Conservation (phyloP, 345 rosid genomes). For the Eucalyptus polybractea region DNA sequence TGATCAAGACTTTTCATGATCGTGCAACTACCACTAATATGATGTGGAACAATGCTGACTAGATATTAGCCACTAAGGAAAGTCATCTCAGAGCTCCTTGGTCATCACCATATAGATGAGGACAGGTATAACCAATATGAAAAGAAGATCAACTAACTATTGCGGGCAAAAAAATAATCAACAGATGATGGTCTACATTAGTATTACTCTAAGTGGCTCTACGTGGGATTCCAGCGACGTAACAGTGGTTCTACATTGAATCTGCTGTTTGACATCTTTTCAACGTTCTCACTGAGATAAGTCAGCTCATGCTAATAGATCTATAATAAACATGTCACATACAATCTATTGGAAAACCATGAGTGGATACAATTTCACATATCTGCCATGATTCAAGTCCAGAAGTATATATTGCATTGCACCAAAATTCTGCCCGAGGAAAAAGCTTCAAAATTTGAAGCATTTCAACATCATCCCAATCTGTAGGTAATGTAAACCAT, state of each 20-base stretch:
- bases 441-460: not conserved
- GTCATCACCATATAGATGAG: not conserved
- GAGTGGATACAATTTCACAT: not conserved
- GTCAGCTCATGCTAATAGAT: not conserved
- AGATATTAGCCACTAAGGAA: not conserved
- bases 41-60: not conserved
- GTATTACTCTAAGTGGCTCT: not conserved
- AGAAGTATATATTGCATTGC: not conserved
- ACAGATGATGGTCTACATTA: not conserved
- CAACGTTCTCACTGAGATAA: not conserved
- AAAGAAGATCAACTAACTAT: not conserved
- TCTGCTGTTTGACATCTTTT: not conserved
- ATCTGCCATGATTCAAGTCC: not conserved
- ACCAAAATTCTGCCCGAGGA: not conserved
- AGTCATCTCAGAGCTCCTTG: not conserved
- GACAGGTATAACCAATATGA: not conserved
- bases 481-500: not conserved
- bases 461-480: not conserved
- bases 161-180: not conserved
- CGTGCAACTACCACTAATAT: not conserved
- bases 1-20: not conserved
- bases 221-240: not conserved
- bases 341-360: not conserved
- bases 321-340: not conserved
- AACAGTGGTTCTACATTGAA: not conserved